Percentiles rank a stretch among this genome's conserved stretches.
Conservation (phyloP, 176 grass and related monocot species). For the bread wheat (Triticum aestivum) region IWGSC_CS_RefSeq_v2.1 NC_057801.1:650082320-650082819, state of each 20-base stretch:
- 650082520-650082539: conserved; percentile 46
- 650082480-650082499: conserved; percentile 47
- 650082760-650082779: no score
- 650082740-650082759: no score
- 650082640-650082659: not conserved
- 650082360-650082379: no score
- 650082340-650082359: no score
- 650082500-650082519: conserved; percentile 42
- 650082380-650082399: no score
- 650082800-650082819: no score
- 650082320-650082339: no score
- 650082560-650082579: conserved; percentile 2
- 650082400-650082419: not conserved
- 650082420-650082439: conserved; percentile 4
- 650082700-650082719: no score
- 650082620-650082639: conserved; percentile 10
- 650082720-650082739: no score
- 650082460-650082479: conserved; percentile 33
- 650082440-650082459: not conserved
- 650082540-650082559: conserved; percentile 9
- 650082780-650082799: no score
- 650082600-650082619: not conserved
- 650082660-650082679: no score
- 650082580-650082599: not conserved
- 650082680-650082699: no score